Evolutionary conservation across 768 basidiomycete species (phyloP).

Genomic region (Rickenella mellea): DNA sequence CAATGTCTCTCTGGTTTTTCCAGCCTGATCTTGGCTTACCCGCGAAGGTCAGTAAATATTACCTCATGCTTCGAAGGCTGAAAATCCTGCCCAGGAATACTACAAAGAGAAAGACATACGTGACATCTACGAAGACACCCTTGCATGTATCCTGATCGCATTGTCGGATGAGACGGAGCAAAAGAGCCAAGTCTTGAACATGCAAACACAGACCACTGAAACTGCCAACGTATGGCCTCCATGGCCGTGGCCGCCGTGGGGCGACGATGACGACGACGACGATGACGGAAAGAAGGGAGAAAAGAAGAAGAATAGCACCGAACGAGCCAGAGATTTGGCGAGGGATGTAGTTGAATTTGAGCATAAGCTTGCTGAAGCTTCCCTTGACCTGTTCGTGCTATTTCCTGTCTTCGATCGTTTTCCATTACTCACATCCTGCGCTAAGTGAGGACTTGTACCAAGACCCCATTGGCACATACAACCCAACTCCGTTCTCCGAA

Average conservation of each 20-base stretch:
- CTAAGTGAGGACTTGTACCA: conserved; percentile 56
- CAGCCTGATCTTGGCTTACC: conserved; percentile 79
- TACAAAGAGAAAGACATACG: conserved; percentile 68
- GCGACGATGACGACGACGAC: conserved; percentile 45
- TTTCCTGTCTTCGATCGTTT: neutral
- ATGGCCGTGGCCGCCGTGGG: conserved; percentile 86
- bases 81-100: conserved; percentile 54
- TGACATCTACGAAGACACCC: conserved; percentile 59
- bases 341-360: conserved; percentile 72
- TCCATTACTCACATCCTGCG: neutral
- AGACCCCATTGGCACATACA: conserved; percentile 85
- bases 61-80: conserved; percentile 4
- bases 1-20: conserved; percentile 78
- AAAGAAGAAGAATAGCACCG: conserved; percentile 40
- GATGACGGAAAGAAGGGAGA: conserved; percentile 28
- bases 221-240: conserved; percentile 55
- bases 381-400: conserved; percentile 60
- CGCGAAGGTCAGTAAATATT: conserved; percentile 50
- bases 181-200: conserved; percentile 9
- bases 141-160: conserved; percentile 55
- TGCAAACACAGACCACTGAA: conserved; percentile 12
- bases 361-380: conserved; percentile 63
- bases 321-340: conserved; percentile 54
- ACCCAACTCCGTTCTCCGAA: conserved; percentile 63
- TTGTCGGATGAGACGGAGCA: conserved; percentile 42